These are phyloP conservation scores for Cladophialophora exuberans DNA, from an alignment of 2,329 filamentous ascomycete genomes.

Conservation along the genomic window DNA sequence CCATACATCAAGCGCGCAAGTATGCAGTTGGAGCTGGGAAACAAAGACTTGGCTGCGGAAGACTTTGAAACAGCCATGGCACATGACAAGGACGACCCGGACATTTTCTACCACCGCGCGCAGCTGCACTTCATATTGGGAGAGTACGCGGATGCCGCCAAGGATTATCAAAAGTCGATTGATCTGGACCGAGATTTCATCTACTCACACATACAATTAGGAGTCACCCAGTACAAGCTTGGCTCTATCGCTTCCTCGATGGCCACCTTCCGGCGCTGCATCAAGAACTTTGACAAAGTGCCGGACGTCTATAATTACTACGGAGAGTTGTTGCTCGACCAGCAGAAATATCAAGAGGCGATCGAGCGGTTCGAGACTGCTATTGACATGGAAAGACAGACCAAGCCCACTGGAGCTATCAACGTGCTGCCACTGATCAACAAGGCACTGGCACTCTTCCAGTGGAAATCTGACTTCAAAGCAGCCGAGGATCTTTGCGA, in stretches of 20 bases:
- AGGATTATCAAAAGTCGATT: conserved; percentile 99
- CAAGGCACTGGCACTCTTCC: conserved; percentile 95
- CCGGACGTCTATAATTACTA: conserved; percentile 99
- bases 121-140: conserved; percentile 97
- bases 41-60: conserved; percentile 80
- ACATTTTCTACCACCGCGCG: conserved; percentile 98
- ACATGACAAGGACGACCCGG: conserved; percentile 86
- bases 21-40: conserved; percentile 92
- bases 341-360: conserved; percentile 92
- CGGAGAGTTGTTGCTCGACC: conserved; percentile 92
- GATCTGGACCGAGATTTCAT: conserved; percentile 95
- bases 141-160: conserved; percentile 89
- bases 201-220: conserved; percentile 98
- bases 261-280: conserved; percentile 95
- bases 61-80: conserved; percentile 86
- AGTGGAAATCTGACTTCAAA: conserved; percentile 95
- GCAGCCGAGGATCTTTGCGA: conserved; percentile 96
- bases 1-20: conserved; percentile 99
- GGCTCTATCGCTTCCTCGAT: conserved; percentile 96
- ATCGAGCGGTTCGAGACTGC: conserved; percentile 98
- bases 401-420: conserved; percentile 84
- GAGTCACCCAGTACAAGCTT: conserved; percentile 99
- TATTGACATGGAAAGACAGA: conserved; percentile 97
- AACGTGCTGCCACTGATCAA: conserved; percentile 98
- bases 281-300: conserved; percentile 97